phyloP scores from a whole-genome alignment of 768 basidiomycete genomes.

The Coprinopsis cinerea region DNA sequence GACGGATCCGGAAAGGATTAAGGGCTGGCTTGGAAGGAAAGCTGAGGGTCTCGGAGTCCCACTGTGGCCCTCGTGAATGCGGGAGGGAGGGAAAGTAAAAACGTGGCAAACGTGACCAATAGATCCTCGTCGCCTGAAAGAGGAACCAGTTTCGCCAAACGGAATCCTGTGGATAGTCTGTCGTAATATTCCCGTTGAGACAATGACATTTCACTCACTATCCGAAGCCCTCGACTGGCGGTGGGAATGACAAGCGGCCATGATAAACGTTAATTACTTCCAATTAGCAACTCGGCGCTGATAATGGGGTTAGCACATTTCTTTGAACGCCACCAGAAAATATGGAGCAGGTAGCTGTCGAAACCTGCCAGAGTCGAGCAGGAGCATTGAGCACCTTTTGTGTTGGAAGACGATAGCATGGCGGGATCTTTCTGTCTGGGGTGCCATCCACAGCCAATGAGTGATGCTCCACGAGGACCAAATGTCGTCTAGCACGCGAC shows the following conservation, averaged over 20 bases:
- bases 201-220: neutral
- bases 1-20: neutral
- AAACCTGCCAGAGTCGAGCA: neutral
- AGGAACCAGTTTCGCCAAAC: conserved; percentile 1
- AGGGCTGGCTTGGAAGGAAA: neutral
- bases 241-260: neutral
- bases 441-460: too few species aligned
- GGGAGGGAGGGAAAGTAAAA: too few species aligned
- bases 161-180: neutral
- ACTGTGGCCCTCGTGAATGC: too few species aligned
- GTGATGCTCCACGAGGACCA: conserved; percentile 1
- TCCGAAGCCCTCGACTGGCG: neutral
- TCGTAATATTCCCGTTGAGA: neutral
- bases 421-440: neutral
- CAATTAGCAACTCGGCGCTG: neutral
- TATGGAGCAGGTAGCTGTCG: too few species aligned
- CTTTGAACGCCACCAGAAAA: neutral
- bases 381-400: too few species aligned
- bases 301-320: neutral
- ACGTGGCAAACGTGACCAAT: too few species aligned
- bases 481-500: neutral
- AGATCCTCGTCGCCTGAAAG: neutral
- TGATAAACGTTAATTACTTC: conserved; percentile 2
- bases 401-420: too few species aligned
- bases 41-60: neutral